Evolutionary conservation across 108 stramenopile species (phyloP), one percentile per base, ranked within the genome.

Genomic region (Fragilaria crotonensis): DNA sequence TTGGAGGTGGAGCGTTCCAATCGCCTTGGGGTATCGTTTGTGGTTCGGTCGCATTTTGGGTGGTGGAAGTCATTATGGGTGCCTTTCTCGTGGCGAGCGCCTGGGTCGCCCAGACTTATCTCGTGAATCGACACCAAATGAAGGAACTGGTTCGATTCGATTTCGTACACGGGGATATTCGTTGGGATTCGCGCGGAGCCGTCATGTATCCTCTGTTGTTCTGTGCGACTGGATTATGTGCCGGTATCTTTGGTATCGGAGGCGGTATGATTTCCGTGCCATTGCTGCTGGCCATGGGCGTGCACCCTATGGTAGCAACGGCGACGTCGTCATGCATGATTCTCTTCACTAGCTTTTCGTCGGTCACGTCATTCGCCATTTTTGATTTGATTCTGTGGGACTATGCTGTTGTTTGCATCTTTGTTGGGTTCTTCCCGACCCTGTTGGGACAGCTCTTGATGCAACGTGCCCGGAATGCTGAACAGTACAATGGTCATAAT

Each of bases 181-280:
- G 92, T 52, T 99, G 98, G 98, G 87, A 95, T 56, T 56, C 64
- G 23, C 70, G 79, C 7, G 78, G 80, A 46, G 87, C 95, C 0
- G 45, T 96, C 20, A 54, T 93, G 5, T 99, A 96, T 72, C 96
- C 98, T 1, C 60, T 73, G 14, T 57, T 96, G 19, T 99, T 95
- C 60, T 81, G 84, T 45, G 72, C 84, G 11, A 95, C 98, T 3
- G 98, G 98, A 5, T 53, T 95, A 45, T 90, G 82, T 62, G 96
- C 98, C 23, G 98, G 98, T 20, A 85, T 96, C 83, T 83, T 54
- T 63, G 66, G 61, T 17, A 85, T 96, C 33, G 96, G 97, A 4
- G 98, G 95, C 26, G 96, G 84, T 19, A 78, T 96, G 53, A 89
- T 97, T 26, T 93, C 89, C 64, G 96, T 95, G 1, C 96, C 96